Evolutionary conservation across 768 basidiomycete genomes (phyloP).

Genomic region (Mycena rebaudengoi): DNA sequence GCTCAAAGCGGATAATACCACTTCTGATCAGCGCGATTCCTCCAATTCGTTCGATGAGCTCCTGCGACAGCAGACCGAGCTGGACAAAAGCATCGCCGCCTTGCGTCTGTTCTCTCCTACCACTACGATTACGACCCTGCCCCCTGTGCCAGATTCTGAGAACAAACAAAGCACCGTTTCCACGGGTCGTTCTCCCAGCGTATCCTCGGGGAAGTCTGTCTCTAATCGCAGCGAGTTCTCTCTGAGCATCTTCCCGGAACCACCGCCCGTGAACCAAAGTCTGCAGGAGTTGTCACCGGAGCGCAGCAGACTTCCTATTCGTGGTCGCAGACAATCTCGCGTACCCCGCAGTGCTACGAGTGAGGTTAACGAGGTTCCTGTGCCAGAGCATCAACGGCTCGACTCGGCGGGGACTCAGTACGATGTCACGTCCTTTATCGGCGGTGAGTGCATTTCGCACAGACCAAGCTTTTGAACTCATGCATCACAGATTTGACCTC

Average conservation of each 20-base stretch:
- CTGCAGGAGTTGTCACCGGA: too few relatives aligned
- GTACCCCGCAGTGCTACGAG: constrained; percentile 17
- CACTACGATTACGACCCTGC: constrained; percentile 10
- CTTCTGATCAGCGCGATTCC: constrained; percentile 33
- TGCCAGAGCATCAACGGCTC: constrained; percentile 29
- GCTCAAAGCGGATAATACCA: constrained; percentile 7
- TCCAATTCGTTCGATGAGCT: constrained; percentile 58
- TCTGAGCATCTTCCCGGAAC: constrained; percentile 74
- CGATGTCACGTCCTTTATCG: constrained; percentile 82
- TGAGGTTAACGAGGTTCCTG: constrained; percentile 16
- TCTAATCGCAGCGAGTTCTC: constrained; percentile 66
- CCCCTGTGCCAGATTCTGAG: not conserved
- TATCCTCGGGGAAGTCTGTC: constrained; percentile 36
- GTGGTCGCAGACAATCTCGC: constrained; percentile 20
- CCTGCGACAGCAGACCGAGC: constrained; percentile 66
- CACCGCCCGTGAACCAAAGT: constrained; percentile 49
- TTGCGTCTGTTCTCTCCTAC: constrained; percentile 55
- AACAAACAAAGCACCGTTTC: not conserved
- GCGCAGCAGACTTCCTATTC: too few relatives aligned
- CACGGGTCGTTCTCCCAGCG: not conserved
- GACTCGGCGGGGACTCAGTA: constrained; percentile 64
- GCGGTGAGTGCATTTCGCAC: constrained; percentile 43
- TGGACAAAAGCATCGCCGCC: constrained; percentile 71
- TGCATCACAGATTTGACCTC: constrained; percentile 30
- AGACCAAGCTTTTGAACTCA: not conserved